Conservation (phyloP, 805 yeast species). For the Blastobotrys peoriensis region DNA sequence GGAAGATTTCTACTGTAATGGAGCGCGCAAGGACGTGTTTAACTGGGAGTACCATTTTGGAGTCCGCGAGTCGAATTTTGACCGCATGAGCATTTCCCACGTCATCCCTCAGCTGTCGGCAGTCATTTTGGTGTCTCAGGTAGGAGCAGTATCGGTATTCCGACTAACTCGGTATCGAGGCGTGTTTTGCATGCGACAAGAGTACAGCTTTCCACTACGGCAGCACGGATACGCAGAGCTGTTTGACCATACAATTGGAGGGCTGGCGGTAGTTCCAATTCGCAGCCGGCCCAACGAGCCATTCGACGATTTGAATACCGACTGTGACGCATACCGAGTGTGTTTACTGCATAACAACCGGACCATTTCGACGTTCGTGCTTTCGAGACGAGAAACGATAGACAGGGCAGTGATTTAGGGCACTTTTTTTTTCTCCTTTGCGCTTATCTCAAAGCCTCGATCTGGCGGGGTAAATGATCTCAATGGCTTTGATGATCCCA, state of each 20-base stretch:
- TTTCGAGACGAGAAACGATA: not conserved
- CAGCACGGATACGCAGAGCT: not conserved
- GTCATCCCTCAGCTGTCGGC: constrained; percentile 38
- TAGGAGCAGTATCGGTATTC: constrained; percentile 39
- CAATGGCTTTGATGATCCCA: constrained; percentile 6
- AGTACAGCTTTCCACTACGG: constrained; percentile 22
- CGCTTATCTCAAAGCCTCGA: not conserved
- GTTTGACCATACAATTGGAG: not conserved
- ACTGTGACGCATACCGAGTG: not conserved
- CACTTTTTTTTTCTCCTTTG: too few species aligned
- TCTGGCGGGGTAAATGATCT: not conserved
- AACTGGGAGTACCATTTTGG: constrained; percentile 26
- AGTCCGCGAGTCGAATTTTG: constrained; percentile 15
- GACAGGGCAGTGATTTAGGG: not conserved
- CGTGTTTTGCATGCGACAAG: constrained; percentile 38
- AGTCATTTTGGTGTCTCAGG: constrained; percentile 38
- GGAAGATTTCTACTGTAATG: constrained; percentile 42
- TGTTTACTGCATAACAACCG: not conserved
- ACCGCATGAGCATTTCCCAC: constrained; percentile 28
- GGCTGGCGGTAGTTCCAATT: not conserved
- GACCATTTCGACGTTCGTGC: not conserved
- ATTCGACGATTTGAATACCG: not conserved
- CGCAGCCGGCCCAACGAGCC: not conserved
- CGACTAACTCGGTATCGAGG: constrained; percentile 41
- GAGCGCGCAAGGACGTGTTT: constrained; percentile 36